Base-by-base conservation (phyloP, 2,329 filamentous ascomycete species). In the Aspergillus awamori region DNA sequence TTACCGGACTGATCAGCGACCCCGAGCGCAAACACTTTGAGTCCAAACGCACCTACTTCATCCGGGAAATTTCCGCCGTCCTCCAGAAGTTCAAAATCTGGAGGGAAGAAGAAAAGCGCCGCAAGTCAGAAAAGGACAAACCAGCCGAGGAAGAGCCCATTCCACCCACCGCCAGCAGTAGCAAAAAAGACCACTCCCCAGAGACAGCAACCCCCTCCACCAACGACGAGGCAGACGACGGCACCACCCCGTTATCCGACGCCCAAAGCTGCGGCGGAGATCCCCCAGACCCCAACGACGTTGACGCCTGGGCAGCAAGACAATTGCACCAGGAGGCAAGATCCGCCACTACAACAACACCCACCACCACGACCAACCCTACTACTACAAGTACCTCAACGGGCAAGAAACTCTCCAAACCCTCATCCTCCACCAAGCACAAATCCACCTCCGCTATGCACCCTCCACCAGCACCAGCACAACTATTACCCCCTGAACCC, bases 11-110 rank as follows among this genome's bases (percentile, higher is more conserved):
- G 15, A 51, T 51, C 39, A 96, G 92, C 0, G 93, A 97, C 71
- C 87, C 87, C 22, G 91, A 92, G 71, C 94, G 92, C 77, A 95
- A 90, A 75, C 86, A 89, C 30, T 97, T 92, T 76, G 92, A 97
- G 76, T 88, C 90, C 2, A 95, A 95, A 63, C 86, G 95, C 28
- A 84, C 89, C 62, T 88, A 94, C 74, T 96, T 97, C 73, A 89
- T 97, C 69, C 85, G 84, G 59, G 92, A 96, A 63, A 93, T 96
- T 60, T 84, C 92, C 64, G 84, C 84, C 0, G 88, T 98, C 30
- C 83, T 98, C 20, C 87, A 92, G 64, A 98, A 97, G 74, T 98
- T 97, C 74, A 86, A 88, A 54, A 82, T 86, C 58, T 98, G 93
- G 93, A 93, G 89, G 64, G 85, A 93, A 63, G 92, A 96, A 73